A percentile compares a stretch with the other conserved stretches of the same genome.
phyloP scores from a whole-genome alignment of 495 filamentous ascomycete species.

The Aeminium ludgeri region DNA sequence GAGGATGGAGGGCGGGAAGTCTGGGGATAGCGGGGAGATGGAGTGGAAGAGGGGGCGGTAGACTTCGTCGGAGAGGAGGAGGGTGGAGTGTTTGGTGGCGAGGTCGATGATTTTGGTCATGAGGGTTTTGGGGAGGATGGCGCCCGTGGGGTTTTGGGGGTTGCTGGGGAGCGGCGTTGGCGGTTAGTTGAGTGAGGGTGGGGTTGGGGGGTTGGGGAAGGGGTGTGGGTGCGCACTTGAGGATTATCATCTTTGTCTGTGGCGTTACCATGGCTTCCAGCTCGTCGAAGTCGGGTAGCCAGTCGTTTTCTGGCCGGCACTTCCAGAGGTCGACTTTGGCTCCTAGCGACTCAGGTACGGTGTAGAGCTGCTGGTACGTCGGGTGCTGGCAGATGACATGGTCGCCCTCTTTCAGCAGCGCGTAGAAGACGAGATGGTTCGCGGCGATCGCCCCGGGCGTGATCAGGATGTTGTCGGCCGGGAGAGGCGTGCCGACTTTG shows the following conservation, averaged over 20 bases:
- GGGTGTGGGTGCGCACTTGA: slow-evolving; percentile 33
- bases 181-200: too few species aligned
- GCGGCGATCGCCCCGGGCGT: slow-evolving; percentile 71
- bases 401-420: slow-evolving; percentile 58
- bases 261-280: slow-evolving; percentile 48
- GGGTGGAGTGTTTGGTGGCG: slow-evolving; percentile 44
- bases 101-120: slow-evolving; percentile 47
- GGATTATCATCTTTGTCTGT: slow-evolving; percentile 59
- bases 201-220: too few species aligned
- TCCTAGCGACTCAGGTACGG: slow-evolving; percentile 57
- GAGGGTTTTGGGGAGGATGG: slow-evolving; percentile 43
- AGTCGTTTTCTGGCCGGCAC: slow-evolving; percentile 45
- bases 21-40: slow-evolving; percentile 36
- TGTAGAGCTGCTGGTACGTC: slow-evolving; percentile 78
- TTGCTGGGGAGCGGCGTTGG: too few species aligned
- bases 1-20: slow-evolving; percentile 52
- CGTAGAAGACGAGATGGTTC: slow-evolving; percentile 64
- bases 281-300: slow-evolving; percentile 49
- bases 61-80: slow-evolving; percentile 65
- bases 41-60: slow-evolving; percentile 81
- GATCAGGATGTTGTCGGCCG: slow-evolving; percentile 53
- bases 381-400: slow-evolving; percentile 84
- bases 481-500: slow-evolving; percentile 32
- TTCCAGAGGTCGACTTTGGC: slow-evolving; percentile 73
- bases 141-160: slow-evolving; percentile 77